A percentile compares a stretch with the other conserved stretches of the same genome.
Conservation (phyloP, 768 basidiomycete genomes). For the Russula emetica region DNA sequence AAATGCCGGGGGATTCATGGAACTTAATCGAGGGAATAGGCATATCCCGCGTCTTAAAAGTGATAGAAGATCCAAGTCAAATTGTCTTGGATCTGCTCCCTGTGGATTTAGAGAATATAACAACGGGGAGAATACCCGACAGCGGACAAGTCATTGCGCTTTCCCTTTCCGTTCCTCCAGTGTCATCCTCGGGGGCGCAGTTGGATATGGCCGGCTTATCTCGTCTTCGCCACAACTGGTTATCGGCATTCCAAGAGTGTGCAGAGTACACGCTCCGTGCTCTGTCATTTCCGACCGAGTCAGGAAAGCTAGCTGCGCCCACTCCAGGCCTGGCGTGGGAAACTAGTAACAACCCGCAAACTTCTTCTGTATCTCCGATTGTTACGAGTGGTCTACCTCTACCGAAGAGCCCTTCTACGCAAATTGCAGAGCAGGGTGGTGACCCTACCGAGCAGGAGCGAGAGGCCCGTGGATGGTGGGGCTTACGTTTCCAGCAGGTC, state of each 20-base stretch:
- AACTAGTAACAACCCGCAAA: constrained; percentile 31
- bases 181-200: constrained; percentile 33
- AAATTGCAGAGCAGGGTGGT: constrained; percentile 37
- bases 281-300: constrained; percentile 40
- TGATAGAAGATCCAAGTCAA: constrained; percentile 37
- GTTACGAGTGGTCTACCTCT: constrained; percentile 49
- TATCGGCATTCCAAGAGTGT: constrained; percentile 51
- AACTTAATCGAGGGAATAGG: constrained; percentile 45
- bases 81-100: constrained; percentile 51
- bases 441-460: constrained; percentile 45
- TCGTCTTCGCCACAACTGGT: constrained; percentile 41
- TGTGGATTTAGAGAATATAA: constrained; percentile 39
- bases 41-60: constrained; percentile 45
- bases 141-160: constrained; percentile 36
- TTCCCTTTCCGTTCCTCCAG: constrained; percentile 33
- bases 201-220: constrained; percentile 32
- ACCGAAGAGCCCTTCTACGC: constrained; percentile 70
- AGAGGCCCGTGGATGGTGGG: constrained; percentile 75
- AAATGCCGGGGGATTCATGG: constrained; percentile 36
- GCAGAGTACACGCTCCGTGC: constrained; percentile 46
- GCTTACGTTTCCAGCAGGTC: constrained; percentile 59
- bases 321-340: constrained; percentile 33
- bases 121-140: constrained; percentile 37
- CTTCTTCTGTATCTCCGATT: constrained; percentile 38
- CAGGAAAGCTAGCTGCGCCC: constrained; percentile 32